Conservation (phyloP, 768 basidiomycete genomes). For the Xanthoconium purpureum region DNA sequence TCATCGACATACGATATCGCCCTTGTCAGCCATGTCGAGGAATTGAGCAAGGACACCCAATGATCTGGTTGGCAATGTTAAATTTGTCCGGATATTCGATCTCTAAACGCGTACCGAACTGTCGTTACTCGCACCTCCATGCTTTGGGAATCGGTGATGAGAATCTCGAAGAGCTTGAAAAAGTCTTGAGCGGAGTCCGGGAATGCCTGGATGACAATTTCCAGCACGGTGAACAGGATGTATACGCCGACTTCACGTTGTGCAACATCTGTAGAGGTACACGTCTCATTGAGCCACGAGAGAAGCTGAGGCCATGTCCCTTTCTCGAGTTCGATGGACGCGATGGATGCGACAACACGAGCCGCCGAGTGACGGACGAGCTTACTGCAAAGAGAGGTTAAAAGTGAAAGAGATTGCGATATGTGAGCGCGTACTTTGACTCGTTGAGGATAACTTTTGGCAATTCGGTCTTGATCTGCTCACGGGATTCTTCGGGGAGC, state of each 20-base stretch:
- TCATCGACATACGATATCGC: constrained; percentile 63
- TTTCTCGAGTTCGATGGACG: constrained; percentile 77
- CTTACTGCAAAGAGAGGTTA: constrained; percentile 47
- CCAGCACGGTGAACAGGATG: constrained; percentile 87
- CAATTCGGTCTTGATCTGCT: constrained; percentile 81
- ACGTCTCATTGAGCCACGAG: constrained; percentile 80
- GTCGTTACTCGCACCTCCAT: constrained; percentile 89
- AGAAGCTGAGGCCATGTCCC: constrained; percentile 85
- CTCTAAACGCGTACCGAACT: constrained; percentile 51
- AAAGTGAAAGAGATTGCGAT: not conserved
- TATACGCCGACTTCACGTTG: constrained; percentile 92
- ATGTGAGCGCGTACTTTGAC: constrained; percentile 53
- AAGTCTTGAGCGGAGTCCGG: constrained; percentile 70
- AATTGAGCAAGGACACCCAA: constrained; percentile 92
- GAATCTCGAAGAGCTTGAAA: constrained; percentile 72
- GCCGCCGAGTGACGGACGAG: constrained; percentile 92
- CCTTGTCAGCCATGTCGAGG: constrained; percentile 84
- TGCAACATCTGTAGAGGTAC: constrained; percentile 58
- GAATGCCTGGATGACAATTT: constrained; percentile 88
- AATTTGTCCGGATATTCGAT: not conserved
- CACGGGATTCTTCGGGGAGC: constrained; percentile 62
- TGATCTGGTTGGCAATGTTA: constrained; percentile 45
- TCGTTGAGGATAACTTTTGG: constrained; percentile 77
- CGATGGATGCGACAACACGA: constrained; percentile 90
- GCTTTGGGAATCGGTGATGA: constrained; percentile 81